These are phyloP conservation scores for Lasiosphaeria miniovina DNA, from an alignment of 495 filamentous ascomycete species.

Conservation along the genomic window DNA sequence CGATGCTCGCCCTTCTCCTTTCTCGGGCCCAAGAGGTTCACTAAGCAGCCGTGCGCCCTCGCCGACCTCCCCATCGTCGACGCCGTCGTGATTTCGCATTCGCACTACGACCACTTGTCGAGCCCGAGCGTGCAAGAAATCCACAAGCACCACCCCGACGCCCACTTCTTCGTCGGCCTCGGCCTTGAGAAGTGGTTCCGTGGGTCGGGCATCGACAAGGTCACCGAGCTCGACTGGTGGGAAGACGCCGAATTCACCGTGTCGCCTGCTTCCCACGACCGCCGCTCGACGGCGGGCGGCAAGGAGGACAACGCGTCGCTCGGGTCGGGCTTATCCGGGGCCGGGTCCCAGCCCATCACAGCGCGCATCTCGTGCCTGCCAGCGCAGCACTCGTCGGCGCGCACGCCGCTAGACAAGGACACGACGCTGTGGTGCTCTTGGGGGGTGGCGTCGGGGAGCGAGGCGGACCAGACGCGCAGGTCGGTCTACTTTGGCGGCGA, in stretches of 20 bases:
- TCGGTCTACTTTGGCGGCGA: constrained; percentile 76
- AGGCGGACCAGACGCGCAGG: constrained; percentile 35
- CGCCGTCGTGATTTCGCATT: constrained; percentile 86
- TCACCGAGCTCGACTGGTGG: constrained; percentile 97
- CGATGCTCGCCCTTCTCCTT: constrained; percentile 76
- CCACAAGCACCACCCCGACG: constrained; percentile 67
- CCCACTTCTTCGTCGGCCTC: constrained; percentile 83
- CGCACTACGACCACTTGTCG: constrained; percentile 92
- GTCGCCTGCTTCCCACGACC: constrained; percentile 31
- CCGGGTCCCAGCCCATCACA: constrained; percentile 49
- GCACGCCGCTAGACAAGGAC: constrained; percentile 64
- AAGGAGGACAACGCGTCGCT: constrained; percentile 7
- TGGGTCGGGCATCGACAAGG: constrained; percentile 60
- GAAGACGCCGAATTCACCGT: constrained; percentile 72
- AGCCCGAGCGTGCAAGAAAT: constrained; percentile 71
- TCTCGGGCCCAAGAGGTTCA: constrained; percentile 77
- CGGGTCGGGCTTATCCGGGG: background rate
- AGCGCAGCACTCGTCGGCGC: constrained; percentile 76
- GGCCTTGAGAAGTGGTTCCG: constrained; percentile 89
- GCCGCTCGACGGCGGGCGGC: constrained; percentile 11
- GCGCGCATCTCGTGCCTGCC: constrained; percentile 81
- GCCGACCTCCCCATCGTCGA: constrained; percentile 81
- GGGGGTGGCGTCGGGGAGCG: constrained; percentile 67
- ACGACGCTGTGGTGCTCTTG: constrained; percentile 86
- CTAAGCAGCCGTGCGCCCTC: constrained; percentile 72